A percentile compares a stretch with the other conserved stretches of the same genome.
phyloP scores from a whole-genome alignment of 2,329 filamentous ascomycete genomes.

The Lanzia echinophila region DNA sequence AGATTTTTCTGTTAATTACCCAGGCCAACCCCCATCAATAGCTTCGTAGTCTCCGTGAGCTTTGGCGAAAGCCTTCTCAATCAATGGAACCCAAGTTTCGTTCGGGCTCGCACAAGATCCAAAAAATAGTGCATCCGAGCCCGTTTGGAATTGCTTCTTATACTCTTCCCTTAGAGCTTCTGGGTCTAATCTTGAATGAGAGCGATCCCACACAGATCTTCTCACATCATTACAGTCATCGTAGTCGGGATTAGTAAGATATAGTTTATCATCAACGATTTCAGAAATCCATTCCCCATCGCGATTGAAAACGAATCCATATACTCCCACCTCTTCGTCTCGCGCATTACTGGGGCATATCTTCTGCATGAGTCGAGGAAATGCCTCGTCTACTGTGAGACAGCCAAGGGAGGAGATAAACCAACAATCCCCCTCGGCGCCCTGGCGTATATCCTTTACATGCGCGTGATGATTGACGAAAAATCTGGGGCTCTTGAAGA shows the following conservation, averaged over 20 bases:
- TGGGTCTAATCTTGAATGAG: slow-evolving; percentile 41
- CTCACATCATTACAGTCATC: slow-evolving; percentile 59
- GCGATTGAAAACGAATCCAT: slow-evolving; percentile 80
- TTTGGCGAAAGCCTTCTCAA: slow-evolving; percentile 82
- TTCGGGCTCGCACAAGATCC: slow-evolving; percentile 68
- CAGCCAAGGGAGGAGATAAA: slow-evolving; percentile 75
- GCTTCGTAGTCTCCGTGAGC: slow-evolving; percentile 51
- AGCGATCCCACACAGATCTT: slow-evolving; percentile 58
- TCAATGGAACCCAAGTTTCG: slow-evolving; percentile 74
- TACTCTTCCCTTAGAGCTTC: slow-evolving; percentile 29
- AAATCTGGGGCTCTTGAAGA: slow-evolving; percentile 72
- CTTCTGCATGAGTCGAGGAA: slow-evolving; percentile 38
- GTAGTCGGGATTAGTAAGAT: slow-evolving; percentile 72
- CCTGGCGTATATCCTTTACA: slow-evolving; percentile 67
- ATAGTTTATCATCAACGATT: slow-evolving; percentile 86
- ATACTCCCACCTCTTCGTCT: slow-evolving; percentile 62
- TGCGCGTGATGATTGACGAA: slow-evolving; percentile 62
- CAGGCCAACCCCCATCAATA: not conserved
- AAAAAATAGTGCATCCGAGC: slow-evolving; percentile 72
- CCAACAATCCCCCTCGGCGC: slow-evolving; percentile 77
- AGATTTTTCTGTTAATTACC: not conserved
- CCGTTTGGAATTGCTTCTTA: slow-evolving; percentile 30
- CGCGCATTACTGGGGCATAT: slow-evolving; percentile 26
- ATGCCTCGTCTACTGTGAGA: slow-evolving; percentile 43
- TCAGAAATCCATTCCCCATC: slow-evolving; percentile 84